Evolutionary conservation across 2,329 filamentous ascomycete genomes (phyloP).

Genomic region (Eutypa lata): DNA sequence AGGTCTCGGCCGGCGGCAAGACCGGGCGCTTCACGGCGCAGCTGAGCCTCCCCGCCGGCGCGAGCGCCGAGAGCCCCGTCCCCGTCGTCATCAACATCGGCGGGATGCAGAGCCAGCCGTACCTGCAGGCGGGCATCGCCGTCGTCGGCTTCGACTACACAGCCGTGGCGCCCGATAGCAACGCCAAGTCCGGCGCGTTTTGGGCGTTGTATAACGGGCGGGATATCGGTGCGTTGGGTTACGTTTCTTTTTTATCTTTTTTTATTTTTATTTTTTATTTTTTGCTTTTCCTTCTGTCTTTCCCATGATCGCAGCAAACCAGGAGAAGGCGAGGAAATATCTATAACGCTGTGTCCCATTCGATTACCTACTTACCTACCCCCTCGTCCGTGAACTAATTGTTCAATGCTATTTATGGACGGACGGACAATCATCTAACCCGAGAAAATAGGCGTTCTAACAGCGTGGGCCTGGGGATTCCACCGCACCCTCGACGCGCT

Average conservation of each 20-base stretch:
- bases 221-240: constrained; percentile 43
- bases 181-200: constrained; percentile 45
- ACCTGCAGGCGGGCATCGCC: constrained; percentile 44
- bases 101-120: constrained; percentile 45
- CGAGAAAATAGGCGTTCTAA: constrained; percentile 39
- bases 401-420: background rate
- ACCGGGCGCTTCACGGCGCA: constrained; percentile 42
- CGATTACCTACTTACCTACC: too few relatives aligned
- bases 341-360: too few relatives aligned
- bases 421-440: background rate
- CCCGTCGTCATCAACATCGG: constrained; percentile 50
- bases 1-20: constrained; percentile 40
- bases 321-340: too few relatives aligned
- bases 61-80: constrained; percentile 28
- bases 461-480: constrained; percentile 55
- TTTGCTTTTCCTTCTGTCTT: too few relatives aligned
- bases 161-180: constrained; percentile 45
- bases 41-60: constrained; percentile 37
- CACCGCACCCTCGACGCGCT: constrained; percentile 51
- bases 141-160: constrained; percentile 48
- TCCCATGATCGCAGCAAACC: too few relatives aligned
- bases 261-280: background rate
- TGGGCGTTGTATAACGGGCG: constrained; percentile 46
- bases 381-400: background rate
- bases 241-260: background rate